phyloP scores from a whole-genome alignment of 768 basidiomycete species.

The Collybia sordida region DNA sequence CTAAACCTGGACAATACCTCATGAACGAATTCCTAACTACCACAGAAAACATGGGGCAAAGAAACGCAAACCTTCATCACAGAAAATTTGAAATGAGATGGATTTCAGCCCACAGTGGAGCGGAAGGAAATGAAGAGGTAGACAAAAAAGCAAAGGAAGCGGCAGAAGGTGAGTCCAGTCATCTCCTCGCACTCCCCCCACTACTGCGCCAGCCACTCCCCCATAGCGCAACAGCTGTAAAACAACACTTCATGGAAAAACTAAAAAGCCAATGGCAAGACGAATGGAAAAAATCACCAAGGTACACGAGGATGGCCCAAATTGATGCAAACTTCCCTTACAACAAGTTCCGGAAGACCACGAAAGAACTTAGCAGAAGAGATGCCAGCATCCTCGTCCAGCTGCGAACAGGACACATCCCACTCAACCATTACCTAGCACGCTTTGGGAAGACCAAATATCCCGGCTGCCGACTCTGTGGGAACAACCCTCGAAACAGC shows the following conservation, averaged over 20 bases:
- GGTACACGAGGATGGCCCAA: background rate
- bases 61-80: no score
- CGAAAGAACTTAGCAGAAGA: slow-evolving; percentile 4
- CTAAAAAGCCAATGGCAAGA: background rate
- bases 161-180: slow-evolving; percentile 4
- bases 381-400: slow-evolving; percentile 25
- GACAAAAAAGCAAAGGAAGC: slow-evolving; percentile 15
- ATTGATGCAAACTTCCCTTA: slow-evolving; percentile 14
- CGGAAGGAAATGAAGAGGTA: slow-evolving; percentile 9
- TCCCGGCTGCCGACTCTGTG: slow-evolving; percentile 5
- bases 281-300: slow-evolving; percentile 2
- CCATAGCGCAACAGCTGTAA: background rate
- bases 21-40: no score
- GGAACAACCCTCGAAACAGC: no score
- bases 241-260: background rate
- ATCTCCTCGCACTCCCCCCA: background rate
- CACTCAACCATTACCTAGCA: slow-evolving; percentile 28
- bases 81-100: no score
- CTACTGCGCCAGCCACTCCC: background rate
- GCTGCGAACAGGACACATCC: slow-evolving; percentile 27
- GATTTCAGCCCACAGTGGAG: slow-evolving; percentile 14
- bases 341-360: slow-evolving; percentile 10
- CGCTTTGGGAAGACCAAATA: slow-evolving; percentile 19
- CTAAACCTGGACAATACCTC: no score
- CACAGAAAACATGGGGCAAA: no score